phyloP scores from a whole-genome alignment of 2,329 filamentous ascomycete genomes.

The Drechslerella dactyloides region DNA sequence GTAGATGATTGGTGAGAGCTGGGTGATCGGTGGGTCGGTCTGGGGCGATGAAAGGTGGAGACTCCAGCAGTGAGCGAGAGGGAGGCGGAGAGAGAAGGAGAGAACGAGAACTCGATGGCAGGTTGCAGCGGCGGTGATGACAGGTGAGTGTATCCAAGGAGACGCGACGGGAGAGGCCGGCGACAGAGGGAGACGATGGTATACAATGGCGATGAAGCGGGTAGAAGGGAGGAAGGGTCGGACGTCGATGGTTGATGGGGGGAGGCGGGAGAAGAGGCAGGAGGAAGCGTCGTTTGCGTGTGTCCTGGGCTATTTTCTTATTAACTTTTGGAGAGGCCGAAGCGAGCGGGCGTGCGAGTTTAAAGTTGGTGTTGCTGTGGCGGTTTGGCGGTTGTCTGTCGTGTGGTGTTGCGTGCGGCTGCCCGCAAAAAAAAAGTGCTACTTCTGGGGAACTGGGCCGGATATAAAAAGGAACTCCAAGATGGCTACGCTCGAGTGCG shows the following conservation, averaged over 20 bases:
- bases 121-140: constrained; percentile 7
- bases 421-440: neutral
- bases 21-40: constrained; percentile 19
- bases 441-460: neutral
- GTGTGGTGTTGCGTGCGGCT: constrained; percentile 45
- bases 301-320: constrained; percentile 40
- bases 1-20: constrained; percentile 32
- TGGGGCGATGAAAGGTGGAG: constrained; percentile 23
- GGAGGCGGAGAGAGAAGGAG: constrained; percentile 29
- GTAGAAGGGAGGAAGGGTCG: constrained; percentile 14
- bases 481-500: neutral
- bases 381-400: constrained; percentile 14
- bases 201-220: constrained; percentile 13
- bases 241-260: constrained; percentile 27
- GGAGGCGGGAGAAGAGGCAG: constrained; percentile 7
- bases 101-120: constrained; percentile 14
- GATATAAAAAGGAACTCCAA: neutral
- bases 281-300: constrained; percentile 29
- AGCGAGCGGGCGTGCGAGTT: constrained; percentile 25
- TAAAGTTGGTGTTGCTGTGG: constrained; percentile 20
- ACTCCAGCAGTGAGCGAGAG: constrained; percentile 19
- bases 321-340: constrained; percentile 33
- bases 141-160: neutral
- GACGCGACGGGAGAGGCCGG: constrained; percentile 21
- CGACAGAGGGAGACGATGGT: constrained; percentile 7